Percentiles rank a stretch among this genome's conserved stretches.
phyloP scores from a whole-genome alignment of 345 rosid genomes.

The Euphorbia tirucalli region DNA sequence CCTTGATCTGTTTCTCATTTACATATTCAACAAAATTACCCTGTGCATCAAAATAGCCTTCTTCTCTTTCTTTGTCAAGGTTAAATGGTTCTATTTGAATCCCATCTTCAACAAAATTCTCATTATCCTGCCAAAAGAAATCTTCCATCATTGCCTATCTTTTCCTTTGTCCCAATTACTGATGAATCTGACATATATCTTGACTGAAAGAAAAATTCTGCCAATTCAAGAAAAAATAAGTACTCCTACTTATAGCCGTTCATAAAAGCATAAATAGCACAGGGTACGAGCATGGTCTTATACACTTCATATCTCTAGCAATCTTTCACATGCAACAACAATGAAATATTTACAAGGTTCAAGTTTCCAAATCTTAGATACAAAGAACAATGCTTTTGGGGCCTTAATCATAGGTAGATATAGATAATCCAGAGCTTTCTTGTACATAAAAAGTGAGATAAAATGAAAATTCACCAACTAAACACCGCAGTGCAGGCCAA shows the following conservation, averaged over 20 bases:
- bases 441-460: not conserved
- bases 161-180: constrained; percentile 15
- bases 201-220: constrained; percentile 11
- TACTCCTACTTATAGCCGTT: constrained; percentile 4
- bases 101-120: constrained; percentile 79
- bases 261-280: not conserved
- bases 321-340: not conserved
- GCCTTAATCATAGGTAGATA: not conserved
- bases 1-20: constrained; percentile 73
- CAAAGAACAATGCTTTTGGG: not conserved
- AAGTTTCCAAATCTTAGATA: not conserved
- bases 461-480: not conserved
- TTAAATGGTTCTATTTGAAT: constrained; percentile 91
- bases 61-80: constrained; percentile 86
- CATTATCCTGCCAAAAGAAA: constrained; percentile 61
- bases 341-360: not conserved
- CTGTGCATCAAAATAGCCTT: constrained; percentile 86
- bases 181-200: constrained; percentile 18
- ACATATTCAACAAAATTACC: constrained; percentile 95
- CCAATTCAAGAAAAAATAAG: constrained; percentile 13
- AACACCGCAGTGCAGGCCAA: not conserved
- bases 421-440: not conserved
- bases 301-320: not conserved
- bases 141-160: constrained; percentile 25
- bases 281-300: not conserved